phyloP scores from a whole-genome alignment of 371 early-diverging fungal genomes.

The Rhizopus delemar region DNA sequence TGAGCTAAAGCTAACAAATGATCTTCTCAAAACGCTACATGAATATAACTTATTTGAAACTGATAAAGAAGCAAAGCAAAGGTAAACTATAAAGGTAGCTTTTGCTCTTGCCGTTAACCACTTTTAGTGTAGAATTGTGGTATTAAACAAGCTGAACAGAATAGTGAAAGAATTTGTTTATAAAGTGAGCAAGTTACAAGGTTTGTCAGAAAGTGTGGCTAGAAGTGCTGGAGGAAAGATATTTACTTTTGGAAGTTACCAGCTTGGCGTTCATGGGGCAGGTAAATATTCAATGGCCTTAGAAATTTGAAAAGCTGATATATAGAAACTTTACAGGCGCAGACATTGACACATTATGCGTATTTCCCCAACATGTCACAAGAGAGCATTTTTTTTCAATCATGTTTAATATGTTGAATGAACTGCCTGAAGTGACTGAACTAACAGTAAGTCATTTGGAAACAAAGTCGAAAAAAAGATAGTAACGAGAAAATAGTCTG shows the following conservation, averaged over 20 bases:
- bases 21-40: conserved; percentile 65
- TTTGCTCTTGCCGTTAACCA: too few relatives aligned
- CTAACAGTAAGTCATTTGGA: conserved; percentile 41
- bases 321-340: conserved; percentile 58
- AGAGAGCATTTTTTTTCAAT: conserved; percentile 95
- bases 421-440: conserved; percentile 85
- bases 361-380: conserved; percentile 92
- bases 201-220: conserved; percentile 79
- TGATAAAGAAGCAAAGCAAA: conserved; percentile 62
- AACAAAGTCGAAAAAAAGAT: background rate
- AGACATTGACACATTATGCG: conserved; percentile 99
- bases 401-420: conserved; percentile 88
- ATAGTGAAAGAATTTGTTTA: conserved; percentile 93
- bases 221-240: conserved; percentile 95
- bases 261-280: conserved; percentile 97
- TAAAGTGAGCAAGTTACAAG: conserved; percentile 62
- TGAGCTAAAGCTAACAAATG: conserved; percentile 66
- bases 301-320: background rate
- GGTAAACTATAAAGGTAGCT: conserved; percentile 19
- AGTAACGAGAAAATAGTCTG: conserved; percentile 45
- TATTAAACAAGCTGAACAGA: conserved; percentile 82
- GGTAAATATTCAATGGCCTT: conserved; percentile 45
- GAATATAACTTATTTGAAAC: conserved; percentile 76
- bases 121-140: conserved; percentile 66
- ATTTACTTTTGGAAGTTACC: conserved; percentile 98